These are phyloP conservation scores for Ilex paraguariensis DNA, from an alignment of 305 asterid genomes.

Conservation along the genomic window DNA sequence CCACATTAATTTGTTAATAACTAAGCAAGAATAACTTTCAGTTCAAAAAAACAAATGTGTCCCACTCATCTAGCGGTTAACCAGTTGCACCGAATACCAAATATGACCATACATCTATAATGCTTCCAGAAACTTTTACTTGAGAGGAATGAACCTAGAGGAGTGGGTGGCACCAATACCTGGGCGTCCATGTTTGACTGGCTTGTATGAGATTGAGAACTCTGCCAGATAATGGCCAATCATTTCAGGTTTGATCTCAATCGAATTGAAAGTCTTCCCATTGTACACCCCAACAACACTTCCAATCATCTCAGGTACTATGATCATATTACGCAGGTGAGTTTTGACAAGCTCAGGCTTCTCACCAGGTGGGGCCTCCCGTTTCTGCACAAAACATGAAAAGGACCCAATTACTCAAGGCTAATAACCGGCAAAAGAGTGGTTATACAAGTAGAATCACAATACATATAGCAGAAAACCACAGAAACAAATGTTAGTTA, in stretches of 20 bases:
- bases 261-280: constrained; percentile 71
- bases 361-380: constrained; percentile 80
- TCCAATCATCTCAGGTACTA: constrained; percentile 95
- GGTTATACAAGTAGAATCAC: too few species aligned
- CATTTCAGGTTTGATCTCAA: constrained; percentile 90
- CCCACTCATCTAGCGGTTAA: too few species aligned
- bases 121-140: constrained; percentile 27
- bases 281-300: constrained; percentile 86
- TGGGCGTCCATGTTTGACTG: constrained; percentile 92
- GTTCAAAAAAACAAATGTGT: too few species aligned
- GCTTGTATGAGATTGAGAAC: constrained; percentile 83
- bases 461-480: too few species aligned
- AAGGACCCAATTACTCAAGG: neutral
- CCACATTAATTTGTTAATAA: too few species aligned
- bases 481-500: too few species aligned
- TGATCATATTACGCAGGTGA: constrained; percentile 77
- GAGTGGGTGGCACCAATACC: constrained; percentile 98
- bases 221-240: constrained; percentile 84
- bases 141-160: constrained; percentile 86
- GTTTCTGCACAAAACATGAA: constrained; percentile 41
- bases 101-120: too few species aligned
- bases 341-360: constrained; percentile 76
- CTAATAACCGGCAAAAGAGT: neutral
- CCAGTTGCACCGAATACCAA: too few species aligned
- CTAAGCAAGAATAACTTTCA: too few species aligned